Evolutionary conservation across 805 yeast genomes (phyloP).

Genomic region (Yamadazyma endophytica): DNA sequence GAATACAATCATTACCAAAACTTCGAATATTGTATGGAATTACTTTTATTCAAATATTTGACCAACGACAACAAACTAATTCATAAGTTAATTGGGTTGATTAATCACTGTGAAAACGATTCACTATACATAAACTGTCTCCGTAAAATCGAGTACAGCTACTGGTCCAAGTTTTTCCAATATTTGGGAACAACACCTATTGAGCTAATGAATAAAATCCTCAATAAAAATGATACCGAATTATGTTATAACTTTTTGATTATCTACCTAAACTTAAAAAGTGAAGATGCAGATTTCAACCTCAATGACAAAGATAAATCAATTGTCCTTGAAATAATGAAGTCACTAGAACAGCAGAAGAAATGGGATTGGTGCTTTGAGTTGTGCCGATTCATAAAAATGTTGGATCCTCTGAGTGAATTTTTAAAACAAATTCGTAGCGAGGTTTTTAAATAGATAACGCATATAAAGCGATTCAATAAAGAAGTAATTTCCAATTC

Average conservation of each 20-base stretch:
- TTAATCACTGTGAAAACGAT: no score
- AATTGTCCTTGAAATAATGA: slow-evolving; percentile 40
- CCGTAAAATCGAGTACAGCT: slow-evolving; percentile 53
- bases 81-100: slow-evolving; percentile 16
- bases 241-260: slow-evolving; percentile 50
- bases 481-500: not conserved
- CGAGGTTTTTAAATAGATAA: not conserved
- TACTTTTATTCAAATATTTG: slow-evolving; percentile 41
- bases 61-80: slow-evolving; percentile 19
- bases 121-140: slow-evolving; percentile 50
- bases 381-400: slow-evolving; percentile 48
- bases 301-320: slow-evolving; percentile 32
- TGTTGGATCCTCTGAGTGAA: slow-evolving; percentile 42
- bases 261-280: slow-evolving; percentile 48
- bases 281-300: slow-evolving; percentile 24
- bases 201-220: slow-evolving; percentile 37
- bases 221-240: slow-evolving; percentile 31
- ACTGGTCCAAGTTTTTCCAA: slow-evolving; percentile 49
- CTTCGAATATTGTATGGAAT: slow-evolving; percentile 47
- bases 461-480: not conserved
- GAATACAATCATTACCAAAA: slow-evolving; percentile 39
- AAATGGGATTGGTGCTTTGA: slow-evolving; percentile 54
- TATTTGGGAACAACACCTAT: slow-evolving; percentile 41
- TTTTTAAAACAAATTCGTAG: slow-evolving; percentile 15
- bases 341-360: slow-evolving; percentile 36